These are phyloP conservation scores for Fusarium anguioides DNA, from an alignment of 2,329 filamentous ascomycete genomes.

Conservation along the genomic window DNA sequence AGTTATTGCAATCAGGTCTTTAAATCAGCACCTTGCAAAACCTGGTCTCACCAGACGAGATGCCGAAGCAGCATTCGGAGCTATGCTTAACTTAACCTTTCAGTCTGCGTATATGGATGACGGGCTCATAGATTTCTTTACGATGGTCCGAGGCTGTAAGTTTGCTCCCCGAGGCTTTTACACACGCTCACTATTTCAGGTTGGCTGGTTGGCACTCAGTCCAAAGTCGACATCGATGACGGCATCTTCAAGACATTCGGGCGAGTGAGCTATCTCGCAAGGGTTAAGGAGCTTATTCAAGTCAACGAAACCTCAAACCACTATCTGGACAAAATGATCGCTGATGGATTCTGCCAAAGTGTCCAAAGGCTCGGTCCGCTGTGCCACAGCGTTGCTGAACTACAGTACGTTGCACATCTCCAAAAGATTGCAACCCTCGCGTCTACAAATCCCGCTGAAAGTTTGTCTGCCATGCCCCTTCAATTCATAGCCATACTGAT, in stretches of 20 bases:
- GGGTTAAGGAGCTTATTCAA: conserved; percentile 39
- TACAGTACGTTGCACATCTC: conserved; percentile 47
- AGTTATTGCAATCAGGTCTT: conserved; percentile 50
- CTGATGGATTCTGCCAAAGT: conserved; percentile 46
- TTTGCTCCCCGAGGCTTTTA: not conserved
- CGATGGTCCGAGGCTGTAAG: conserved; percentile 54
- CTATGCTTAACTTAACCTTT: conserved; percentile 52
- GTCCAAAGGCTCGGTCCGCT: conserved; percentile 45
- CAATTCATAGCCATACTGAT: conserved; percentile 1
- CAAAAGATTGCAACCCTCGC: conserved; percentile 46
- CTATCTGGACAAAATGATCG: conserved; percentile 31
- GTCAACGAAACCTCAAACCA: conserved; percentile 10
- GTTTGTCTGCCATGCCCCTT: conserved; percentile 32
- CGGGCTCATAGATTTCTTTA: conserved; percentile 54
- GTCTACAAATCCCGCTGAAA: conserved; percentile 42
- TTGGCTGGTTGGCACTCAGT: conserved; percentile 43
- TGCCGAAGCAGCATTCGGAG: conserved; percentile 52
- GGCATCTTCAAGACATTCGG: conserved; percentile 45
- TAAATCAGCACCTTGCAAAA: conserved; percentile 51
- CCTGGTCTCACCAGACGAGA: conserved; percentile 46
- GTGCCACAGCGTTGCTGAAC: conserved; percentile 48
- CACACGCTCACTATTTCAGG: conserved; percentile 25
- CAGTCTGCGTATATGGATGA: conserved; percentile 55
- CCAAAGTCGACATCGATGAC: conserved; percentile 28
- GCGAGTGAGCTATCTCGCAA: conserved; percentile 45